Percentiles rank a stretch among this genome's conserved stretches.
phyloP scores from a whole-genome alignment of 148 eudicot species.

The Chenopodium quinoa region DNA sequence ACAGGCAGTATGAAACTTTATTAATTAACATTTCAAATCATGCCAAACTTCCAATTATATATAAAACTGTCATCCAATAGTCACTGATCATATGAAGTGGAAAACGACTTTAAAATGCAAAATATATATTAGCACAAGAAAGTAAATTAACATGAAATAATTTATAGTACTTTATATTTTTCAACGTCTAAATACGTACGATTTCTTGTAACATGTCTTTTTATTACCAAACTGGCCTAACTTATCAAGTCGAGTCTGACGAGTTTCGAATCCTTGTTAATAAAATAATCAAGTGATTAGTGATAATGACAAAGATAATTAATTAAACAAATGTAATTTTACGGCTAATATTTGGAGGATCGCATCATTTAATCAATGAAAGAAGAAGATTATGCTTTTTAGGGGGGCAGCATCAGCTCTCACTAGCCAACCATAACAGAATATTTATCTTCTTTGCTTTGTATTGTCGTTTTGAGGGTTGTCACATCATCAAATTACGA shows the following conservation, averaged over 20 bases:
- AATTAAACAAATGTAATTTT: not conserved
- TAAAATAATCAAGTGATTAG: not conserved
- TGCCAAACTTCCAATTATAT: not conserved
- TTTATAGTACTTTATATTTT: too few species aligned
- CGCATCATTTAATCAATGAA: not conserved
- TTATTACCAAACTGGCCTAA: slow-evolving; percentile 7
- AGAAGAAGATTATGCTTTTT: not conserved
- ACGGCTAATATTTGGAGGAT: slow-evolving; percentile 9
- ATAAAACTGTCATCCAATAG: not conserved
- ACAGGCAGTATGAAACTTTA: too few species aligned
- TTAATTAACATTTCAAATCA: not conserved
- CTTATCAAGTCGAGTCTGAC: not conserved
- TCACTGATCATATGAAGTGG: not conserved
- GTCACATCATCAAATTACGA: slow-evolving; percentile 12
- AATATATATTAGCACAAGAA: not conserved
- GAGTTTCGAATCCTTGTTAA: not conserved
- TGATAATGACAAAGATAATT: not conserved
- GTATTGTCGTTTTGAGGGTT: not conserved
- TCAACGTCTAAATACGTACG: not conserved
- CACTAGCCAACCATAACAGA: slow-evolving; percentile 20
- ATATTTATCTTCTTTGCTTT: slow-evolving; percentile 12
- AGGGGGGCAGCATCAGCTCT: slow-evolving; percentile 11
- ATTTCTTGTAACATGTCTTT: not conserved
- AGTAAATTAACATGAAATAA: not conserved
- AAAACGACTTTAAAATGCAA: not conserved